Evolutionary conservation across 495 filamentous ascomycete species (phyloP), one percentile per base, ranked within the genome.

Genomic region (Lichenothelia convexa): DNA sequence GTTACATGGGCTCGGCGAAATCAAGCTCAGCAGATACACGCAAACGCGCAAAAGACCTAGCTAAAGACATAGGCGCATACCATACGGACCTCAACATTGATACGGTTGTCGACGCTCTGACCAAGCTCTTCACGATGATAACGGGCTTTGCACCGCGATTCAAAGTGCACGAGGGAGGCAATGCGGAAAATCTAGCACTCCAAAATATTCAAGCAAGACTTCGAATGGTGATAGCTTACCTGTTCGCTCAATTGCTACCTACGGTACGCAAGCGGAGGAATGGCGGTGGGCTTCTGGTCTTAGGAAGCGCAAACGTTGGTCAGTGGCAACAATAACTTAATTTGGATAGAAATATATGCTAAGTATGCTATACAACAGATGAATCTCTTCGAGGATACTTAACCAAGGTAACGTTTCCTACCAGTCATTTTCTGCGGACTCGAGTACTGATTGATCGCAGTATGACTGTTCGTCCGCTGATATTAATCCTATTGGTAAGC

Each of bases 181-280:
- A 45, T 3, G 52, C 67, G 0, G 72, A 77, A 45, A 82, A 77
- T 35, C 54, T 80, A 11, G 77, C 75, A 3, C 54, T 87, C 15
- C 87, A 87, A 47, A 86, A 84, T 46, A 71, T 92, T 15, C 84
- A 93, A 49, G 82, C 83, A 2, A 61, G 84, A 2, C 53, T 66
- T 6, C 60, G 86, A 36, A 93, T 93, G 84, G 81, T 92, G 2
- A 62, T 74, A 0, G 67, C 79, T 1, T 92, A 92, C 50, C 49
- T 73, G 6, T 82, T 82, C 54, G 78, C 73, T 0, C 74, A 78
- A 34, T 48, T 81, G 20, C 55, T 82, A 1, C 71, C 75, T 0
- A 69, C 63, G 9, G 63, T 75, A 4, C 58, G 68, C 8, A 56
- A 67, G 21, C 57, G 64, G 11, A 57, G 51, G 5, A 62, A 61